Base-by-base conservation (phyloP, 2,329 filamentous ascomycete genomes). In the Cytospora paraplurivora region DNA sequence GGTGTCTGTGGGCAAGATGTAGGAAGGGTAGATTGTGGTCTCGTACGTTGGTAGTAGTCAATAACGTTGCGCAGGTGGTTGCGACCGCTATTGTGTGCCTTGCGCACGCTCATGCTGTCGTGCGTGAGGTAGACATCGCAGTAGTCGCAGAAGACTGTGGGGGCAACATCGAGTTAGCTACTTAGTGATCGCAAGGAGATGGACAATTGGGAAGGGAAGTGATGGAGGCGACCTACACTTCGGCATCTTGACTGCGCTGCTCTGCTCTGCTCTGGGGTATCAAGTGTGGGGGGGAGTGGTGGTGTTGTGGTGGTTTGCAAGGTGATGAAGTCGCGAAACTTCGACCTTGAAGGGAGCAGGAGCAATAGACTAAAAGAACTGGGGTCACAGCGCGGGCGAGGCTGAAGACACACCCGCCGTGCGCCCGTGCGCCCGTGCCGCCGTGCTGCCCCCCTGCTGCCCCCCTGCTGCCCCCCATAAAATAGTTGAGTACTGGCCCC, bases 41-140 rank as follows among this genome's bases (percentile, higher is more conserved):
- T 76, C 83, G 64, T 78, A 93, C 91, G 93, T 80, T 98, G 93
- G 78, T 99, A 99, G 81, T 99, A 99, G 75, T 97, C 93, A 71
- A 97, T 90, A 35, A 99, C 95, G 77, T 99, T 99, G 73, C 95
- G 91, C 67, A 99, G 81, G 75, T 99, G 95, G 81, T 99, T 99
- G 72, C 94, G 88, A 67, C 95, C 95, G 75, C 88, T 90, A 82
- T 99, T 99, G 79, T 99, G 95, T 56, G 95, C 95, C 82, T 98
- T 98, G 72, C 95, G 93, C 79, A 99, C 95, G 79, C 93, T 97
- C 94, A 98, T 98, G 53, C 93, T 97, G 84, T 99, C 95, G 85
- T 99, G 95, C 70, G 95, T 99, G 72, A 99, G 90, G 85, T 99
- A 99, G 78, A 99, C 95, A 90, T 99, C 95, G 86, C 95, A 99